Percentiles rank a stretch among this genome's conserved stretches.
Evolutionary conservation across 345 rosid species (phyloP).

Genomic region (Psidium guajava): DNA sequence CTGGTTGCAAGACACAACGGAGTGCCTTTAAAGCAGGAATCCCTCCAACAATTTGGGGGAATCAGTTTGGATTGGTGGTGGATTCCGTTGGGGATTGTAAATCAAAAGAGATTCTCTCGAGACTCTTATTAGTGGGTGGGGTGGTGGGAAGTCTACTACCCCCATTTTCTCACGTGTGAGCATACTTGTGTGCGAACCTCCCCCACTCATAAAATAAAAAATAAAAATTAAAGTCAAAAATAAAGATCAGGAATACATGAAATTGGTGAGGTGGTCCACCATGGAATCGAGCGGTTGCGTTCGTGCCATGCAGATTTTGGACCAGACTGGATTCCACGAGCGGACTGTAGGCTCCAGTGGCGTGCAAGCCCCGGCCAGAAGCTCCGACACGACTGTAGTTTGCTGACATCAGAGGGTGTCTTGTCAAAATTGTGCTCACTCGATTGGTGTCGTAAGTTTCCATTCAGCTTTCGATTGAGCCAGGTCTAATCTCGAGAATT

Average conservation of each 20-base stretch:
- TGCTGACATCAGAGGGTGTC: background rate
- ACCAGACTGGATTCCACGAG: background rate
- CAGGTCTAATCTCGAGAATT: background rate
- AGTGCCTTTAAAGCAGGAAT: background rate
- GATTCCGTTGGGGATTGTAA: background rate
- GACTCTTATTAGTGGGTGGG: background rate
- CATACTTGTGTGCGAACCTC: background rate
- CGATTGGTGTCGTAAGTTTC: background rate
- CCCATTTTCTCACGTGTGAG: conserved; percentile 4
- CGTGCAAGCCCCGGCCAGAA: background rate
- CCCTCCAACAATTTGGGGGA: conserved; percentile 12
- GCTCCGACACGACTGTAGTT: background rate
- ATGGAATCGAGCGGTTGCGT: background rate
- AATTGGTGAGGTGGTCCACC: background rate
- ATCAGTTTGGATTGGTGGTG: background rate
- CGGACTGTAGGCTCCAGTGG: background rate
- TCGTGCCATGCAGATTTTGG: background rate
- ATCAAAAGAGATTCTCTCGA: background rate
- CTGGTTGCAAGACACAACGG: background rate
- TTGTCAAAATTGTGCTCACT: background rate
- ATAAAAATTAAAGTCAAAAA: too few species aligned
- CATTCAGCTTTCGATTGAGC: background rate
- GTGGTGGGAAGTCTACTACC: conserved; percentile 20
- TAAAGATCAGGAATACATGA: background rate
- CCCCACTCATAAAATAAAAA: background rate